Evolutionary conservation across 2,329 filamentous ascomycete genomes (phyloP).

Genomic region (Fusarium staphyleae): DNA sequence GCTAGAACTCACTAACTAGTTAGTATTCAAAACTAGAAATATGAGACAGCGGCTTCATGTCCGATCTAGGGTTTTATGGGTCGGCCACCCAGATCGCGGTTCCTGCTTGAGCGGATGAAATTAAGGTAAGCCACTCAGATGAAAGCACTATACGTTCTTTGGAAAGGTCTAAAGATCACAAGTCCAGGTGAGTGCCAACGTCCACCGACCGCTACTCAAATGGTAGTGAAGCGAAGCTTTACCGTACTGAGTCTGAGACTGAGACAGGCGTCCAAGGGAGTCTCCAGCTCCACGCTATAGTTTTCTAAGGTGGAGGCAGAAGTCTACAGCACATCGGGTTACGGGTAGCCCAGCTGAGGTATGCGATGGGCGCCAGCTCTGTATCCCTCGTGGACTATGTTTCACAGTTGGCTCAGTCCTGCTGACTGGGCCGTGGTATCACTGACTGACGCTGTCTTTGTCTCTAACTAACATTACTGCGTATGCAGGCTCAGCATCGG

Average conservation of each 20-base stretch:
- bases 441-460: background rate
- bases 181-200: slow-evolving; percentile 16
- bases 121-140: slow-evolving; percentile 29
- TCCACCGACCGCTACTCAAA: too few relatives aligned
- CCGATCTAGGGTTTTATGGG: slow-evolving; percentile 12
- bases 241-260: slow-evolving; percentile 19
- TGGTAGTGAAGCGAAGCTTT: slow-evolving; percentile 7
- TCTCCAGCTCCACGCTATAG: background rate
- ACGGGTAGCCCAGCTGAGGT: too few relatives aligned
- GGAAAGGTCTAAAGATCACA: background rate
- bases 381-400: too few relatives aligned
- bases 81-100: background rate
- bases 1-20: background rate
- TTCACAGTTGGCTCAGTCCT: too few relatives aligned
- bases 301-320: background rate
- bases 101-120: slow-evolving; percentile 17
- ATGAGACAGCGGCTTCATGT: slow-evolving; percentile 29
- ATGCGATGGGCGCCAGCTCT: too few relatives aligned
- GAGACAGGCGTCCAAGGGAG: slow-evolving; percentile 10
- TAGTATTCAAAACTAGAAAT: too few relatives aligned
- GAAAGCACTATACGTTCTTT: slow-evolving; percentile 8
- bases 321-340: slow-evolving; percentile 2
- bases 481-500: background rate
- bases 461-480: too few relatives aligned
- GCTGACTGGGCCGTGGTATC: background rate